A percentile compares a stretch with the other conserved stretches of the same genome.
Evolutionary conservation across 2,329 filamentous ascomycete genomes (phyloP).

Genomic region (Phialophora macrospora): DNA sequence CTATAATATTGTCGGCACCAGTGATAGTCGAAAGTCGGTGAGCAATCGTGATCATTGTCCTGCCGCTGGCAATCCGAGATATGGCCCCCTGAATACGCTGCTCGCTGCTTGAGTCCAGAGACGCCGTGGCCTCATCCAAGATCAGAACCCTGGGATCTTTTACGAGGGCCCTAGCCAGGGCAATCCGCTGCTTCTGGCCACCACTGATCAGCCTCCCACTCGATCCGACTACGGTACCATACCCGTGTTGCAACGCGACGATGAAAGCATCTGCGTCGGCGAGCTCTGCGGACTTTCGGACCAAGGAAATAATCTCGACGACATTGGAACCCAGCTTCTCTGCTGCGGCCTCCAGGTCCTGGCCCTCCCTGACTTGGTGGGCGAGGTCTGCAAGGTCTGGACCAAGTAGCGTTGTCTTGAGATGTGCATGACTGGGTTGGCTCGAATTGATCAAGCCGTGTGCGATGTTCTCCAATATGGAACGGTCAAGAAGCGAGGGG

Average conservation of each 20-base stretch:
- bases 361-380: constrained; percentile 19
- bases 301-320: constrained; percentile 58
- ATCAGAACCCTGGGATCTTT: constrained; percentile 78
- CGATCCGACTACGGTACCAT: constrained; percentile 62
- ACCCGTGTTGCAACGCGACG: constrained; percentile 55
- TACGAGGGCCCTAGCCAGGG: constrained; percentile 82
- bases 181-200: constrained; percentile 89
- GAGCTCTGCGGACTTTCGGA: constrained; percentile 51
- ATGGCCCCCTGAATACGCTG: constrained; percentile 44
- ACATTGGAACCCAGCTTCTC: constrained; percentile 43
- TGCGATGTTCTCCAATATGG: constrained; percentile 60
- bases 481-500: constrained; percentile 56
- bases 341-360: constrained; percentile 16
- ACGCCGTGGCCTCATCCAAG: constrained; percentile 47
- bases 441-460: constrained; percentile 52
- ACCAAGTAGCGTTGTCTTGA: constrained; percentile 39
- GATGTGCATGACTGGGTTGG: constrained; percentile 38
- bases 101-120: constrained; percentile 46
- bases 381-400: constrained; percentile 16
- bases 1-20: constrained; percentile 47
- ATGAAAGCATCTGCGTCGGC: constrained; percentile 66
- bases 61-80: constrained; percentile 40
- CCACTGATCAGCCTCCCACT: constrained; percentile 82
- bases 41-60: constrained; percentile 40
- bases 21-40: constrained; percentile 43